phyloP scores from a whole-genome alignment of 176 grass and related monocot species.

The Ananas comosus region DNA sequence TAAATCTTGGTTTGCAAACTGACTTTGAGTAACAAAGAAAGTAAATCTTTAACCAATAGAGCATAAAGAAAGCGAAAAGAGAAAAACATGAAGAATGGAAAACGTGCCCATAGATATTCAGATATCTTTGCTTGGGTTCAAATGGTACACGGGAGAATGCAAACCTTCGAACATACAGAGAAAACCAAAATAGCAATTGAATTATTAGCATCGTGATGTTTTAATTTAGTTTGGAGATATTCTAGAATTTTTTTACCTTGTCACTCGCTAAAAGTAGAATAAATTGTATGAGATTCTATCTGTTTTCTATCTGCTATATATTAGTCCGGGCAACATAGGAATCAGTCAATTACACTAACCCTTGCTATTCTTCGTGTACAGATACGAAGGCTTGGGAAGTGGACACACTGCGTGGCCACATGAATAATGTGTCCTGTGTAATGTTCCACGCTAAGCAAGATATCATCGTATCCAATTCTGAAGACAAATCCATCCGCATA shows the following conservation, averaged over 20 bases:
- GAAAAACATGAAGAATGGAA: no score
- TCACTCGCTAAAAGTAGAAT: neutral
- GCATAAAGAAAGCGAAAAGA: no score
- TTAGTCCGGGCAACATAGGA: no score
- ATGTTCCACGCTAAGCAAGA: conserved; percentile 94
- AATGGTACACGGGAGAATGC: no score
- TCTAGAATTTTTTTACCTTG: neutral
- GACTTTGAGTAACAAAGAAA: no score
- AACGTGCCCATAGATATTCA: no score
- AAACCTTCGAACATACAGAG: neutral
- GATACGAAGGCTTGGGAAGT: conserved; percentile 96
- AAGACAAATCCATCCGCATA: conserved; percentile 90
- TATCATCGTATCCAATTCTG: conserved; percentile 93
- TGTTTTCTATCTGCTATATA: neutral
- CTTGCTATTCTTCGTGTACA: conserved; percentile 24
- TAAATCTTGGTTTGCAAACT: no score
- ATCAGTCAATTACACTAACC: neutral
- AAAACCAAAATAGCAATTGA: neutral
- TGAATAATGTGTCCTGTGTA: conserved; percentile 92
- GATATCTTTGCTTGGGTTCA: no score
- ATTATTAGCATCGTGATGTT: no score
- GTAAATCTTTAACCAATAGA: no score
- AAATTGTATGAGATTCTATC: neutral
- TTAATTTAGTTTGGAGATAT: neutral
- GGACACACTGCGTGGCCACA: conserved; percentile 88